A percentile compares a stretch with the other conserved stretches of the same genome.
phyloP scores from a whole-genome alignment of 2,329 filamentous ascomycete genomes.

The Zasmidium citrigriseum region DNA sequence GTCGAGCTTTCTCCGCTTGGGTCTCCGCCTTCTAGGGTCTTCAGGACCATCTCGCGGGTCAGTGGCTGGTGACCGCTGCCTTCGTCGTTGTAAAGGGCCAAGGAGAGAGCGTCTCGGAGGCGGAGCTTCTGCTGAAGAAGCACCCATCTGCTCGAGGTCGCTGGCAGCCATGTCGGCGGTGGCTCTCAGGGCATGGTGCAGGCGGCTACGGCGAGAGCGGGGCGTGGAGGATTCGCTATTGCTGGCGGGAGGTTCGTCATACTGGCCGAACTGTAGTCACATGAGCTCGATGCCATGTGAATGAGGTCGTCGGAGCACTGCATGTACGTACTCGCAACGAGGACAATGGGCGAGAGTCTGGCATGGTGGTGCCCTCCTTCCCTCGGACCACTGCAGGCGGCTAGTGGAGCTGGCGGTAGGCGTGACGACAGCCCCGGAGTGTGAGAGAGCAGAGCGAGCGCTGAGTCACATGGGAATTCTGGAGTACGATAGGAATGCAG shows the following conservation, averaged over 20 bases:
- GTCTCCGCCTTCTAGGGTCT: conserved; percentile 19
- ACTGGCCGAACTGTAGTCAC: conserved; percentile 37
- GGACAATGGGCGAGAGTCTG: conserved; percentile 24
- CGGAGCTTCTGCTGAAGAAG: conserved; percentile 6
- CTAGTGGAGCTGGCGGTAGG: background rate
- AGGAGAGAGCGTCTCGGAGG: conserved; percentile 11
- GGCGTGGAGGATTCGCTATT: conserved; percentile 28
- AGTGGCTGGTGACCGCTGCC: conserved; percentile 21
- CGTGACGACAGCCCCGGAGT: background rate
- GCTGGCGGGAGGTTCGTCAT: conserved; percentile 49
- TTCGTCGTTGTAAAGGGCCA: conserved; percentile 18
- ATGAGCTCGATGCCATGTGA: conserved; percentile 13
- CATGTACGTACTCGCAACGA: conserved; percentile 22
- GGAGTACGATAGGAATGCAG: too few species aligned
- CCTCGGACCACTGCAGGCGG: background rate
- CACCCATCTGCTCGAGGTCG: conserved; percentile 22
- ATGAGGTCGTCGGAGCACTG: conserved; percentile 8
- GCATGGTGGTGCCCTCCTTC: conserved; percentile 8
- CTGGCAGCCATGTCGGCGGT: conserved; percentile 35
- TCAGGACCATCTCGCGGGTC: conserved; percentile 22
- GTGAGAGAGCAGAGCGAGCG: too few species aligned
- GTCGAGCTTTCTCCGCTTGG: conserved; percentile 44
- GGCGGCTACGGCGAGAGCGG: conserved; percentile 33
- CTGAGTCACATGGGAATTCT: too few species aligned
- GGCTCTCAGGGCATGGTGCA: conserved; percentile 37